Conservation (phyloP, 140 eudicot species). For the Stevia rebaudiana region DNA sequence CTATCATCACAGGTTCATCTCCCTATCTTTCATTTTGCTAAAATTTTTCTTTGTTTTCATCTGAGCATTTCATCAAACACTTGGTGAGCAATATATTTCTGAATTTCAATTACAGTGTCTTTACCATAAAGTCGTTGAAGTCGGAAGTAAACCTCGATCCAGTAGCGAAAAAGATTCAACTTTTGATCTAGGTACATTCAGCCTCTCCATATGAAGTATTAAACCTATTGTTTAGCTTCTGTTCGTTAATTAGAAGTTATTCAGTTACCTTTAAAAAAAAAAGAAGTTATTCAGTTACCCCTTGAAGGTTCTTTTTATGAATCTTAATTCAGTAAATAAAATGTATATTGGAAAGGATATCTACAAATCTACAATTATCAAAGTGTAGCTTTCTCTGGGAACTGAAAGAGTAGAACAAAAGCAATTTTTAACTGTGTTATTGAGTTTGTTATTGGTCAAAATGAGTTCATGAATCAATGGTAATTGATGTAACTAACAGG, state of each 20-base stretch:
- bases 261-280: no score
- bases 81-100: conserved; percentile 1
- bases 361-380: no score
- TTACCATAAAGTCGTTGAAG: conserved; percentile 31
- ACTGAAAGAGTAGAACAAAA: not conserved
- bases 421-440: not conserved
- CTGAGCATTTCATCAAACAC: conserved; percentile 53
- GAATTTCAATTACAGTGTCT: conserved; percentile 24
- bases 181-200: conserved; percentile 23
- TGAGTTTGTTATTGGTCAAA: not conserved
- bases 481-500: conserved; percentile 30
- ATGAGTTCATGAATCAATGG: not conserved
- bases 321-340: not conserved
- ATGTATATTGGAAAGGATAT: not conserved
- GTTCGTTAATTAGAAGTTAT: no score
- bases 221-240: no score
- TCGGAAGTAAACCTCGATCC: conserved; percentile 22
- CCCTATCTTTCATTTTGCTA: conserved; percentile 1
- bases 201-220: no score
- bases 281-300: no score
- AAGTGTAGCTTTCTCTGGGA: conserved; percentile 13
- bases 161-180: conserved; percentile 18
- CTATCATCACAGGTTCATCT: conserved; percentile 46
- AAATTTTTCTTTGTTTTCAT: not conserved
- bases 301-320: not conserved